Percentiles rank a stretch among this genome's conserved stretches.
These are phyloP conservation scores for Chaetomium tenue DNA, from an alignment of 495 filamentous ascomycete genomes.

Conservation along the genomic window DNA sequence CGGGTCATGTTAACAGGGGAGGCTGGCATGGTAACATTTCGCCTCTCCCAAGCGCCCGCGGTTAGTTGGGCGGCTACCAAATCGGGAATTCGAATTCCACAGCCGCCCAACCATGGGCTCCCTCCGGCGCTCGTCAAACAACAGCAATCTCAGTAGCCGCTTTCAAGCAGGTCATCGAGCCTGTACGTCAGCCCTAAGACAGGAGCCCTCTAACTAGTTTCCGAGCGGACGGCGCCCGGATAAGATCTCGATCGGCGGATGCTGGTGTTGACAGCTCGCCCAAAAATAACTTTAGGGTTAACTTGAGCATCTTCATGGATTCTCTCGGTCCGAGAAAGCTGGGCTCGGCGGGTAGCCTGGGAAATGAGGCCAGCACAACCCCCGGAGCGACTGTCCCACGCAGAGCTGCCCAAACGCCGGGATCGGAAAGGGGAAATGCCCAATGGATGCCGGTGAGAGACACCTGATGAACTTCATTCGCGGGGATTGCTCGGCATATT, in stretches of 20 bases:
- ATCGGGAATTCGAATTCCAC: slow-evolving; percentile 6
- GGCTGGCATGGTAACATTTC: slow-evolving; percentile 1
- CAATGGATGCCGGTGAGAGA: slow-evolving; percentile 8
- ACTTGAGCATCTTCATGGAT: neutral
- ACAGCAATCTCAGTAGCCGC: slow-evolving; percentile 37
- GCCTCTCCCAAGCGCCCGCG: slow-evolving; percentile 15
- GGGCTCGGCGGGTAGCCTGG: neutral
- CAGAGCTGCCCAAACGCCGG: slow-evolving; percentile 11
- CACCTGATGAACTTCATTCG: neutral
- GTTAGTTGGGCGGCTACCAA: slow-evolving; percentile 17
- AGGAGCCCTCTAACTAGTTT: neutral
- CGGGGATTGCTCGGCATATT: neutral
- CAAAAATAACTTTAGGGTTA: slow-evolving; percentile 14
- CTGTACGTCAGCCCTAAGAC: slow-evolving; percentile 12
- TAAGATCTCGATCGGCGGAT: slow-evolving; percentile 26
- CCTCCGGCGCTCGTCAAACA: slow-evolving; percentile 27
- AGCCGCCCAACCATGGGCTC: slow-evolving; percentile 21
- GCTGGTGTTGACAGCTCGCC: slow-evolving; percentile 12
- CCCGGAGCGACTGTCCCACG: neutral
- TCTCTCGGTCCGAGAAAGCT: neutral
- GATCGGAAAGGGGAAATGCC: slow-evolving; percentile 12
- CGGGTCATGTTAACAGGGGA: slow-evolving; percentile 6
- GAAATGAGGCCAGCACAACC: neutral
- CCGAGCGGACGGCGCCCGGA: slow-evolving; percentile 11
- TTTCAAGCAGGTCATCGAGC: slow-evolving; percentile 19